Conservation (phyloP, 768 basidiomycete species). For the Phanerochaete sordida region DNA sequence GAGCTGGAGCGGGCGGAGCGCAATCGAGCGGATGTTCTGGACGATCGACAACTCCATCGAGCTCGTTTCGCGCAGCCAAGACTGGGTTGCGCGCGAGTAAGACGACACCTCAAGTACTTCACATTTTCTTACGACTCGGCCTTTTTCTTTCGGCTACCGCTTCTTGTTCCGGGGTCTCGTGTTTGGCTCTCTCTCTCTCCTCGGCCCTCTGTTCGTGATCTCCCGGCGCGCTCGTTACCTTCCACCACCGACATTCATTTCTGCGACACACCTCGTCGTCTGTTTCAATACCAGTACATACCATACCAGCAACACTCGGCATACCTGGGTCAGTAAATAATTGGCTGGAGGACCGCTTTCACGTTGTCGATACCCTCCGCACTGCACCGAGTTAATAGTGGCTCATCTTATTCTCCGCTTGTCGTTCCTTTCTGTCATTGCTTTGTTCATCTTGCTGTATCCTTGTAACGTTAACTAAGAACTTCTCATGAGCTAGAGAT, state of each 20-base stretch:
- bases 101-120: not conserved
- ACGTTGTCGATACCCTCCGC: not conserved
- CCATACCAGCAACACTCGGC: conserved; percentile 2
- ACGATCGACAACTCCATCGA: conserved; percentile 88
- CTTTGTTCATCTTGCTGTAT: conserved; percentile 1
- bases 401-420: not conserved
- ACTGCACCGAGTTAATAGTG: not conserved
- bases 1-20: conserved; percentile 89
- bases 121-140: not conserved
- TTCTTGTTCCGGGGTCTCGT: not conserved
- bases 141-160: not conserved
- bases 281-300: not conserved
- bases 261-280: conserved; percentile 6
- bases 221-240: not conserved
- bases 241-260: not conserved
- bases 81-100: conserved; percentile 58
- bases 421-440: conserved; percentile 1
- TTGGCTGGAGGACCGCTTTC: not conserved
- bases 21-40: conserved; percentile 92
- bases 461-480: not conserved
- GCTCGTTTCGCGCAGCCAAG: conserved; percentile 78
- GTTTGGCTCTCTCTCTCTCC: not conserved
- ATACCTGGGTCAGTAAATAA: not conserved
- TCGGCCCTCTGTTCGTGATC: not conserved
- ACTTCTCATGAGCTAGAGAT: not conserved